Evolutionary conservation across 495 filamentous ascomycete genomes (phyloP), one percentile per base, ranked within the genome.

Genomic region (Aspergillus nanangensis): DNA sequence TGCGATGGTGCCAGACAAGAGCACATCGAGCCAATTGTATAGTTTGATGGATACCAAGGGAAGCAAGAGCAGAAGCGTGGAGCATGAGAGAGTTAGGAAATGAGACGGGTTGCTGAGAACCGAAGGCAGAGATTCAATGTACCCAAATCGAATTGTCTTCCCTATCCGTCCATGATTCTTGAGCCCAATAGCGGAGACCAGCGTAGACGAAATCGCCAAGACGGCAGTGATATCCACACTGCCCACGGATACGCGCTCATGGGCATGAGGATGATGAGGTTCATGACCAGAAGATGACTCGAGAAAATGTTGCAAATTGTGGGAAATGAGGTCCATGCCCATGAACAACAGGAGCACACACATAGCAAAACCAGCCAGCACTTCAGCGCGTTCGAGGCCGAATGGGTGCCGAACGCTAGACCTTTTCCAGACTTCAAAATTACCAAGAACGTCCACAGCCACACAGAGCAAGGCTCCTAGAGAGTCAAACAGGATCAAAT

Each of bases 391-490:
- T 61, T 95, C 88, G 8, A 96, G 74, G 14, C 86, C 93, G 60
- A 98, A 98, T 4, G 93, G 94, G 66, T 97, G 91, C 3, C 88
- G 83, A 47, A 98, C 87, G 50, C 82, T 91, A 41, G 87, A 91
- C 32, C 93, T 80, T 47, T 88, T 91, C 94, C 94, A 97, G 3
- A 96, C 92, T 59, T 96, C 92, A 54, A 98, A 98, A 64, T 97
- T 97, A 23, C 85, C 80, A 23, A 95, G 75, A 0, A 97, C 87
- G 58, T 97, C 93, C 35, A 97, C 93, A 2, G 77, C 82, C 1
- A 96, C 90, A 57, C 92, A 97, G n/a, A 98, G 81, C 37, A 88
- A 81, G 13, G 93, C 93, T 11, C 89, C 89, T 2, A 95, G 75
- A 8, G 92, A 91, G 65, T 98, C 93, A 60, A 95, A 98, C 59